Base-by-base conservation (phyloP, 2,329 filamentous ascomycete species). In the Monosporascus ibericus region DNA sequence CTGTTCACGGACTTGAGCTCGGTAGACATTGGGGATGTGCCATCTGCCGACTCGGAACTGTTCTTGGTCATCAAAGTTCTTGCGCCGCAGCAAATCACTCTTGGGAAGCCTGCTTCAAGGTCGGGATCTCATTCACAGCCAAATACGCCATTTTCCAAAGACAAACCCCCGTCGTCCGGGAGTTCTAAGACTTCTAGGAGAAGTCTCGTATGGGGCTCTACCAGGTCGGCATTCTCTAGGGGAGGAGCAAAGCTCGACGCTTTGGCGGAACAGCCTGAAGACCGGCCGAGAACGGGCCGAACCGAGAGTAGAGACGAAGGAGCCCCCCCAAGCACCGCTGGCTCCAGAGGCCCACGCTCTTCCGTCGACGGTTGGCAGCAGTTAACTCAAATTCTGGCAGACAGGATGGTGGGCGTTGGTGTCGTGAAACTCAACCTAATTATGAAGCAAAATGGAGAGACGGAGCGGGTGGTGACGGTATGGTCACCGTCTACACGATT, bases 1-100 rank as follows among this genome's bases (percentile, higher is more conserved):
- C 77, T 99, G 2, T 96, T 97, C 60, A 86, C 90, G 3, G 91
- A 97, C 63, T 75, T 99, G 18, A 90, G 85, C 39, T 81, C 88
- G 1, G 80, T 85, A 48, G 92, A 96, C 62, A 78, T 85, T 53
- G 83, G 83, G 24, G 82, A 85, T 48, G 68, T 74, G 1, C 73
- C 79, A 1, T 77, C 86, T 3, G 78, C 82, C 8, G 87, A 87
- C 47, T 82, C 82, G 3, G 87, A 90, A 49, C 72, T 97, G 20
- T 96, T 88, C 66, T 77, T 99, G 1, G 85, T 96, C 3, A 87
- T 94, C 58, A 90, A 88, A 62, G 81, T 96, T 7, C 79, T 90
- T 48, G 80, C 84, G 3, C 70, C 75, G 0, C 78, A 82, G 53
- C 77, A 79, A 47, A 69, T 83, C 5, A 55, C 72, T 14, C 58